Conservation (phyloP, 2,329 filamentous ascomycete genomes). For the Colletotrichum lindemuthianum region DNA sequence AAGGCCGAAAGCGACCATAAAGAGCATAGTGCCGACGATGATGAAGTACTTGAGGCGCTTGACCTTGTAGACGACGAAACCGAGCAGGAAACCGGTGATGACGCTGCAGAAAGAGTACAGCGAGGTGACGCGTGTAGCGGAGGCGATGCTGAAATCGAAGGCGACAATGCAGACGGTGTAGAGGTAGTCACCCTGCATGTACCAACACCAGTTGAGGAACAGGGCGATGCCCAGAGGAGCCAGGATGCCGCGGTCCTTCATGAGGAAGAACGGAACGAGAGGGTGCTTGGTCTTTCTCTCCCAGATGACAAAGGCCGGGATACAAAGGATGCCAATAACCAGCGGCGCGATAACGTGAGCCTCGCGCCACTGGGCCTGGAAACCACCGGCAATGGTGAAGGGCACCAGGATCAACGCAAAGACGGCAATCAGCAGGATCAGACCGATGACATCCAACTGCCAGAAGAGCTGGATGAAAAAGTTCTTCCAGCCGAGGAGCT, state of each 20-base stretch:
- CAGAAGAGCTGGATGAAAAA: conserved; percentile 56
- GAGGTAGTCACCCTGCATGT: conserved; percentile 71
- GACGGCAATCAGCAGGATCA: conserved; percentile 57
- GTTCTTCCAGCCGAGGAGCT: conserved; percentile 44
- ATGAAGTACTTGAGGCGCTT: conserved; percentile 73
- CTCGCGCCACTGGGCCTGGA: conserved; percentile 48
- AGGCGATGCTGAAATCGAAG: conserved; percentile 66
- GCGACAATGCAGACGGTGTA: conserved; percentile 70
- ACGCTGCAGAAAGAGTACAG: conserved; percentile 69
- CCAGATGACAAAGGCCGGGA: conserved; percentile 62
- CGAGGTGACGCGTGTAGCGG: conserved; percentile 67
- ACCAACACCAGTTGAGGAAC: conserved; percentile 68
- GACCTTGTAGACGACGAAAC: conserved; percentile 65
- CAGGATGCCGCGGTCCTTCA: conserved; percentile 74
- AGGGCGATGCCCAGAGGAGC: conserved; percentile 68
- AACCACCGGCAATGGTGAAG: conserved; percentile 57
- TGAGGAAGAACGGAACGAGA: conserved; percentile 68
- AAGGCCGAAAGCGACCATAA: conserved; percentile 72
- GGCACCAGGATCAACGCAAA: conserved; percentile 58
- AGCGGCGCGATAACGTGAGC: conserved; percentile 55
- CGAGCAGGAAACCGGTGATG: conserved; percentile 65
- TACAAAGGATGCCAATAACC: conserved; percentile 56
- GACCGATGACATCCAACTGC: conserved; percentile 56
- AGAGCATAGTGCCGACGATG: conserved; percentile 66
- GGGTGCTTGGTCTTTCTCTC: conserved; percentile 59